Evolutionary conservation across 208 protist genomes (phyloP).

Genomic region (Eutreptiella sp.): DNA sequence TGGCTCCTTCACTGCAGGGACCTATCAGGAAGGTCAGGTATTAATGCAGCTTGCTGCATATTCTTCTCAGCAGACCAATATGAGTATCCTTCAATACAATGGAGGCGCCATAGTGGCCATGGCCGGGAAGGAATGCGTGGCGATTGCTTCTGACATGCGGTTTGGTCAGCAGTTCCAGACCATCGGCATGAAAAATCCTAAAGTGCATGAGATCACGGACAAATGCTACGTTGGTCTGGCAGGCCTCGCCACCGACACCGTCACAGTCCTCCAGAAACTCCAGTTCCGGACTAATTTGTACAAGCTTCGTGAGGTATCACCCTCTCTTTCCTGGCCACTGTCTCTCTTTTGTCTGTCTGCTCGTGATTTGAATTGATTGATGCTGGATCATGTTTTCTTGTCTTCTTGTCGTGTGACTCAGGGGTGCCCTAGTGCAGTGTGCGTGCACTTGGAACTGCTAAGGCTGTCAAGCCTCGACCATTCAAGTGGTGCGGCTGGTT

Average conservation of each 20-base stretch:
- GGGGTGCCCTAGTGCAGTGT: too few relatives aligned
- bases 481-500: too few relatives aligned
- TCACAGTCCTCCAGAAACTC: slow-evolving; percentile 84
- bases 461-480: too few relatives aligned
- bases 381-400: too few relatives aligned
- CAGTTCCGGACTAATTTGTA: slow-evolving; percentile 78
- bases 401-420: too few relatives aligned
- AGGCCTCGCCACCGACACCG: slow-evolving; percentile 92
- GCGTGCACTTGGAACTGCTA: too few relatives aligned
- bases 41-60: too few relatives aligned
- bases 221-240: slow-evolving; percentile 87
- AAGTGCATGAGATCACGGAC: slow-evolving; percentile 89
- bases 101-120: slow-evolving; percentile 94
- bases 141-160: slow-evolving; percentile 92
- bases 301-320: slow-evolving; percentile 67
- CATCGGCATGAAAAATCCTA: slow-evolving; percentile 87
- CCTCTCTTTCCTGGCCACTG: not conserved
- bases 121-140: slow-evolving; percentile 96
- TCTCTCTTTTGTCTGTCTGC: slow-evolving; percentile 3
- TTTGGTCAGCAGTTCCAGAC: slow-evolving; percentile 92
- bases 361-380: not conserved
- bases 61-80: too few relatives aligned
- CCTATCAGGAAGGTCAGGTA: too few relatives aligned
- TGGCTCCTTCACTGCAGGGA: too few relatives aligned
- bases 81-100: slow-evolving; percentile 90